Base-by-base conservation (phyloP, 1,139 yeast genomes). In the Taphrina populina region DNA sequence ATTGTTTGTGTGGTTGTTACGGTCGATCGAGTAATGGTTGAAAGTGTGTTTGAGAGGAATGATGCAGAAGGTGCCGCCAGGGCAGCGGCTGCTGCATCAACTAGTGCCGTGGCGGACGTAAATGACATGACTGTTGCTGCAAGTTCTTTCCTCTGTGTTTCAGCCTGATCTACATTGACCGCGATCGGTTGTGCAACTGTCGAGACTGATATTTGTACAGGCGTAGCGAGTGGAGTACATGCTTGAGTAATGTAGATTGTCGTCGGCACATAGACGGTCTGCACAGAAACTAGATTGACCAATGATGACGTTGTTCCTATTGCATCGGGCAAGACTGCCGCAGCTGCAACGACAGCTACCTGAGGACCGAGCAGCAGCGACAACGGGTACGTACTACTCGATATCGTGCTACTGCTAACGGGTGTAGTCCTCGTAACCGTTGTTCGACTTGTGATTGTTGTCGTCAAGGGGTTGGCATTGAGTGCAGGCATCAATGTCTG, bases 231-330 rank as follows among this genome's bases (percentile, higher is more conserved):
- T n/a, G n/a, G n/a, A n/a, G n/a, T n/a, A 30, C 47, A 43, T 2
- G 47, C 29, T 17, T 43, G 15, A 26, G 86, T 86, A 36, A 95
- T 94, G 64, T 84, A 43, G 37, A 43, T 43, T 17, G 47, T 43
- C 7, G 47, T 43, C 2, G 47, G 47, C 8, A 43, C 37, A 30
- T 43, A 43, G 26, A 43, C 37, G 17, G 47, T 43, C 47, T 17
- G 29, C 19, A 43, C 20, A n/a, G n/a, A n/a, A n/a, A n/a, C n/a
- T n/a, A n/a, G n/a, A 11, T 26, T 20, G 19, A 13, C 37, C 11
- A 19, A 26, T 3, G 47, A 10, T 6, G 37, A 43, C 11, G 46
- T 23, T 23, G 17, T 33, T 19, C 6, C 36, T n/a, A 13, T 19
- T 8, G 36, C 15, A n/a, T n/a, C 17, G 36, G 19, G 44, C 40